A percentile compares a stretch with the other conserved stretches of the same genome.
Conservation (phyloP, 164 flowering plant genomes). For the Malania oleifera region DNA sequence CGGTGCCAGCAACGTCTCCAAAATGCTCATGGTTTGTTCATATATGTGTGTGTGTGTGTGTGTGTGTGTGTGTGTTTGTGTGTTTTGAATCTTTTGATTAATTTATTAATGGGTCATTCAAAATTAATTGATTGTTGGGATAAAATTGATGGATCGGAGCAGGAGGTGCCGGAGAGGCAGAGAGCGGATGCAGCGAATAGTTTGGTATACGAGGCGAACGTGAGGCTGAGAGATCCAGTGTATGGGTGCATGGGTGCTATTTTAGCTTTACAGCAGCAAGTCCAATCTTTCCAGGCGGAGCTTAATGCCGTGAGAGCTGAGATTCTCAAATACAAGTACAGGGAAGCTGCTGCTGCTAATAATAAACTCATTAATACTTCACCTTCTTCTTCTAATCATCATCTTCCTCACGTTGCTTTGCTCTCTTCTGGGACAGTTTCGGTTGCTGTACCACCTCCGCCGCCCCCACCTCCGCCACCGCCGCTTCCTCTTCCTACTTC, state of each 20-base stretch:
- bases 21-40: neutral
- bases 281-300: slow-evolving; percentile 32
- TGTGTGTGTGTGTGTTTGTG: neutral
- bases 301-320: slow-evolving; percentile 30
- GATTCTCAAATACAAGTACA: slow-evolving; percentile 26
- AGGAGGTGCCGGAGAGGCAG: neutral
- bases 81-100: neutral
- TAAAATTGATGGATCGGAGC: no score
- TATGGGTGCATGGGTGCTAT: slow-evolving; percentile 1
- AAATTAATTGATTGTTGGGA: neutral
- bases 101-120: no score
- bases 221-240: neutral
- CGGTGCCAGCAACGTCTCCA: slow-evolving; percentile 7
- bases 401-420: slow-evolving; percentile 1
- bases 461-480: slow-evolving; percentile 1
- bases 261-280: slow-evolving; percentile 29
- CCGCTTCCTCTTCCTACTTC: slow-evolving; percentile 8
- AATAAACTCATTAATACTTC: slow-evolving; percentile 12
- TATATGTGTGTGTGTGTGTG: neutral
- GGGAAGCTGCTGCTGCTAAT: slow-evolving; percentile 19
- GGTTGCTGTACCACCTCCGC: slow-evolving; percentile 6
- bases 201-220: neutral
- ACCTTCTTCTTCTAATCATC: neutral
- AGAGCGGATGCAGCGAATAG: neutral
- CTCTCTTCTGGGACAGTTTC: slow-evolving; percentile 7